Evolutionary conservation across 495 filamentous ascomycete genomes (phyloP), one percentile per base, ranked within the genome.

Genomic region (Penicillium steckii): DNA sequence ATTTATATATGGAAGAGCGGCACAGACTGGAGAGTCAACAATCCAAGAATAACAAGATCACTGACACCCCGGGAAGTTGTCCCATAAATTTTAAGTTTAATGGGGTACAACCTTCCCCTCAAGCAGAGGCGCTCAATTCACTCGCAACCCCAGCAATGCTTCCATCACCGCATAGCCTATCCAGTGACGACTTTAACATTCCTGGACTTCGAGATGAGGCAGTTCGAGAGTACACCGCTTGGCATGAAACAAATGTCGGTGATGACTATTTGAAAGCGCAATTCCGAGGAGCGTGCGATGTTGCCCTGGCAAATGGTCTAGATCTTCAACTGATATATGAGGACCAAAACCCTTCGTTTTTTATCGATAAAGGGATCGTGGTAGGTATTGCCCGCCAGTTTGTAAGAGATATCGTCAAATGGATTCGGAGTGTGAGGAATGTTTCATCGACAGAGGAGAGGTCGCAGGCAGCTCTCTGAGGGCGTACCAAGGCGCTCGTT

Each of bases 1-100:
- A n/a, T n/a, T n/a, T n/a, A n/a, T 68, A 58, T 50, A 53, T 53
- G 26, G 56, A 69, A 48, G 59, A 68, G 50, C 52, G 61, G 46
- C 55, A 65, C 27, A 42, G 48, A 47, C 53, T 46, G 12, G 59
- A 65, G 33, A 54, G 27, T 17, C 32, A 53, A 43, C 37, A 62
- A 25, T 26, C 8, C 9, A 26, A 57, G 44, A 27, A 17, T 2
- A 23, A 18, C 42, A 26, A 56, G 21, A 26, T 46, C 18, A 30
- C 13, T 17, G 18, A n/a, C n/a, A n/a, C n/a, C n/a, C n/a, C 13
- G 32, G 27, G 27, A 12, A 12, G 27, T 29, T 5, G 27, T 5
- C 56, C 56, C 41, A 62, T 65, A 1, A 56, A 51, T 19, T 41
- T 56, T 21, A 46, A 56, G 15, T 2, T 56, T 23, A 33, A 44